Evolutionary conservation across 148 eudicot species (phyloP).

Genomic region (Fagopyrum esculentum): DNA sequence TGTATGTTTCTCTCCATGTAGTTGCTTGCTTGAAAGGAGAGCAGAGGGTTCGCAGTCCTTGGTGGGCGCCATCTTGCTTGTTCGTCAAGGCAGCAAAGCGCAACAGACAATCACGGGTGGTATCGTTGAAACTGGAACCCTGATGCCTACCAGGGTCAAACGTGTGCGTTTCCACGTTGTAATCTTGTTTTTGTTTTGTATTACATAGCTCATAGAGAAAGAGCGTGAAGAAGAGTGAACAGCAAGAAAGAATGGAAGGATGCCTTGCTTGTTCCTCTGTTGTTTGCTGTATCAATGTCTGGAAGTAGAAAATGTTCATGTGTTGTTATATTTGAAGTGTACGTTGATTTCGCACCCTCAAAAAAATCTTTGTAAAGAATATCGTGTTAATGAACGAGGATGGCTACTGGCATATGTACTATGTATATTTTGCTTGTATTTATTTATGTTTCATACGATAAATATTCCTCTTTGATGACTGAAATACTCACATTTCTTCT

Average conservation of each 20-base stretch:
- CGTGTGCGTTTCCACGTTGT: background rate
- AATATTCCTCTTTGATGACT: too few relatives aligned
- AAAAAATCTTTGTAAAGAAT: background rate
- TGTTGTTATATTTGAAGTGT: background rate
- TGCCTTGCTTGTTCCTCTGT: background rate
- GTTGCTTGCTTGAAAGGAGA: conserved; percentile 98
- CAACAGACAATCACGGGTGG: conserved; percentile 81
- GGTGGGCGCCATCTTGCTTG: conserved; percentile 98
- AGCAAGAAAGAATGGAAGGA: background rate
- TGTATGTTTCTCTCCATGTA: conserved; percentile 11
- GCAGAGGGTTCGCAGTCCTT: conserved; percentile 77
- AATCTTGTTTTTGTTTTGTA: background rate
- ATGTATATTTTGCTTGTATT: background rate
- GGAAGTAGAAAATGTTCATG: background rate
- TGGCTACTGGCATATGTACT: background rate
- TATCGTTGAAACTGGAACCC: conserved; percentile 88
- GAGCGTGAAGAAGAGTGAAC: background rate
- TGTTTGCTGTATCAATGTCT: background rate
- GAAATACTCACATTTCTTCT: too few relatives aligned
- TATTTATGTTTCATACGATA: background rate
- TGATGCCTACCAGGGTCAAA: conserved; percentile 19
- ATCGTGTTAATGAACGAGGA: background rate
- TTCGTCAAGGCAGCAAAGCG: conserved; percentile 70
- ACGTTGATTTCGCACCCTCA: too few relatives aligned
- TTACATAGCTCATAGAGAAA: background rate